Base-by-base conservation (phyloP, 108 stramenopile species). In the Poteriospumella lacustris region DNA sequence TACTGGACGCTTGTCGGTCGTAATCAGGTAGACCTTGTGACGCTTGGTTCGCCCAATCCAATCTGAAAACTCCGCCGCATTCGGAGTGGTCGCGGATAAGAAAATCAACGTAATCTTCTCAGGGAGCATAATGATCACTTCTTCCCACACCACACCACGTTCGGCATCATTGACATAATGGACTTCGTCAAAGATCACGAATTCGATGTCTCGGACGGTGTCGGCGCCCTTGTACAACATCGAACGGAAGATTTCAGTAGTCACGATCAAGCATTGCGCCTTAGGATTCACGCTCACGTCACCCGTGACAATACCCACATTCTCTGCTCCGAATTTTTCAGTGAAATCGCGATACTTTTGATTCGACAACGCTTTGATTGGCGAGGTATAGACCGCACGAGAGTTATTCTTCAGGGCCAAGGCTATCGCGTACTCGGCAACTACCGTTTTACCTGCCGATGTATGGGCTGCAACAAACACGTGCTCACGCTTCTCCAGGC, bases 41-140 rank as follows among this genome's bases (percentile, higher is more conserved):
- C 85, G 84, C 80, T 94, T 92, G 1, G 91, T 91, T 41, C 93
- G 78, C 1, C 94, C 96, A 58, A 97, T 95, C 96, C 96, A 97
- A 36, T 94, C 94, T 34, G 89, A 88, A 78, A 97, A 97, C 80
- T 96, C 95, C 1, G 92, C 86, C 38, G 96, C 94, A 80, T 97
- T 96, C 40, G 94, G 95, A 19, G 95, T 94, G 31, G 98, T 99
- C 1, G 98, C 98, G 28, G 92, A 93, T 33, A 99, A 84, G 83
- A 97, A 96, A 38, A 99, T 90, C 68, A 97, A 68, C 62, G 90
- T 91, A 34, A 96, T 92, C 78, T 93, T 88, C 3, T 89, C 80
- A 5, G 95, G 95, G 2, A 99, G 87, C 93, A 96, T 93, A 68
- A 99, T 96, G 79, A 99, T 96, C 41, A 92, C 91, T 84, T 96